A percentile compares a stretch with the other conserved stretches of the same genome.
Evolutionary conservation across 192 early-diverging fungal genomes (phyloP).

Genomic region (Coemansia sp.): DNA sequence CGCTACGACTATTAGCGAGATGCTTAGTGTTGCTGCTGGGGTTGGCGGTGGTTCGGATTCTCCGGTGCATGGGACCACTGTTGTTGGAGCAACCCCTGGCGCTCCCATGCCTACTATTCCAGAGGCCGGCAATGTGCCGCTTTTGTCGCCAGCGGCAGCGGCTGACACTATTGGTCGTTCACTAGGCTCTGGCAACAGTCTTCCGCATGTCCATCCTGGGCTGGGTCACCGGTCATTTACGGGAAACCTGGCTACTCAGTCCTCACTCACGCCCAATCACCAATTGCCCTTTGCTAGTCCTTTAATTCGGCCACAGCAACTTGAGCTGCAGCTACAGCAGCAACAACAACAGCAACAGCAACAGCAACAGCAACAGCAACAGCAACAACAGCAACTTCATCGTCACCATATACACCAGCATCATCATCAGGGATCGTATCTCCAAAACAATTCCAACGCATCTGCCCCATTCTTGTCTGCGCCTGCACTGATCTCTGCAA

Average conservation of each 20-base stretch:
- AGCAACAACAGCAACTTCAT: conserved; percentile 5
- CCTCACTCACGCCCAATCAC: not conserved
- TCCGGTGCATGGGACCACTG: too few species aligned
- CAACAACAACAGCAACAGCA: conserved; percentile 4
- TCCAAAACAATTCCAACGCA: not conserved
- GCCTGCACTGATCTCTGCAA: conserved; percentile 41
- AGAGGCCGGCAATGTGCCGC: conserved; percentile 11
- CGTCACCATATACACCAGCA: not conserved
- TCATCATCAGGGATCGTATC: not conserved
- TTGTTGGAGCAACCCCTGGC: not conserved
- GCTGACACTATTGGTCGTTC: conserved; percentile 12
- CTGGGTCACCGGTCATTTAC: conserved; percentile 8
- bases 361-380: conserved; percentile 1
- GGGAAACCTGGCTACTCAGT: not conserved
- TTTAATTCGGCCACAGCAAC: not conserved
- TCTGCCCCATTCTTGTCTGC: conserved; percentile 45
- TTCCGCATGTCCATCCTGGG: not conserved
- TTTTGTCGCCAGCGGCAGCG: conserved; percentile 1
- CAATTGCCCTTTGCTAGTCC: conserved; percentile 4
- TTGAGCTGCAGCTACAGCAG: conserved; percentile 1
- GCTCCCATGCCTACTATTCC: conserved; percentile 34
- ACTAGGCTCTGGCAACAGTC: not conserved
- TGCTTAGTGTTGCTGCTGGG: conserved; percentile 18
- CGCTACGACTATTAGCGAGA: conserved; percentile 20
- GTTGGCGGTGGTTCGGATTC: not conserved